phyloP scores from a whole-genome alignment of 2,329 filamentous ascomycete genomes.

The Annulohypoxylon truncatum region DNA sequence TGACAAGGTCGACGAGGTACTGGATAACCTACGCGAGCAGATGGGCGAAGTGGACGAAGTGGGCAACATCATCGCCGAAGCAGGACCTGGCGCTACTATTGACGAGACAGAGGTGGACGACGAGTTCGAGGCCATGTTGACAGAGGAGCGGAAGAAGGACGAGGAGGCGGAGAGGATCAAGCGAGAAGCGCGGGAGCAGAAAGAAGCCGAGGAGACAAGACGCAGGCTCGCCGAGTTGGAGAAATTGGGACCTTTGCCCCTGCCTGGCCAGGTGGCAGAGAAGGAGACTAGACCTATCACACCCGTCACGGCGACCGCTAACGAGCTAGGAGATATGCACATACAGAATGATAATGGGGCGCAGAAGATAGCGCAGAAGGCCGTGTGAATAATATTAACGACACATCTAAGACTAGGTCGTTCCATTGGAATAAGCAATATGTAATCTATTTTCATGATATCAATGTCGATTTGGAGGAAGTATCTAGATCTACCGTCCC shows the following conservation, averaged over 20 bases:
- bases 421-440: conserved; percentile 3
- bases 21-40: conserved; percentile 80
- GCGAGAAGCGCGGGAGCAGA: conserved; percentile 57
- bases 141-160: conserved; percentile 65
- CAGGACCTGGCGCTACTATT: conserved; percentile 60
- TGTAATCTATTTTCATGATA: conserved; percentile 20
- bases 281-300: conserved; percentile 44
- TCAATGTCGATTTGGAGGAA: conserved; percentile 14
- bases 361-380: conserved; percentile 25
- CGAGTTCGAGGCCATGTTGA: conserved; percentile 82
- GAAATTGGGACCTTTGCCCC: conserved; percentile 51
- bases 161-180: conserved; percentile 57
- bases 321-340: conserved; percentile 54
- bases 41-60: conserved; percentile 88
- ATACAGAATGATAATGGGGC: conserved; percentile 45
- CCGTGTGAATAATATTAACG: conserved; percentile 16
- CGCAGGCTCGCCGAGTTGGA: conserved; percentile 63
- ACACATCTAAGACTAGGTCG: conserved; percentile 25
- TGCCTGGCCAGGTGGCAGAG: conserved; percentile 50
- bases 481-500: conserved; percentile 19
- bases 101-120: conserved; percentile 90
- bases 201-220: conserved; percentile 61
- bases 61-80: conserved; percentile 78
- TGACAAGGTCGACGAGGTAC: conserved; percentile 78
- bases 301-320: conserved; percentile 49